Base-by-base conservation (phyloP, 257 asterid species). In the Forsythia suspensa region DNA sequence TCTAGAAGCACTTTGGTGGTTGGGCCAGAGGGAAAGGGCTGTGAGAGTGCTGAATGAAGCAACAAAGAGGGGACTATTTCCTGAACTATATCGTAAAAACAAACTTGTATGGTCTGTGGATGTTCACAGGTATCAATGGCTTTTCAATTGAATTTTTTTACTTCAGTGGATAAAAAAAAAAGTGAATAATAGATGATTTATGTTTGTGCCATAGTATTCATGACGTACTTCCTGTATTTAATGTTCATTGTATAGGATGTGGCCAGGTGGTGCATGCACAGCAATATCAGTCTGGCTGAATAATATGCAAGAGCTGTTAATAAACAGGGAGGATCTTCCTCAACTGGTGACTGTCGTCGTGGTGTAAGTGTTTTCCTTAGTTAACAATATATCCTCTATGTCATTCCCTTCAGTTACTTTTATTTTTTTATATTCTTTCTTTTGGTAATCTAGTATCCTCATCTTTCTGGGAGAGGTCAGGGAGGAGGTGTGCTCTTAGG, bases 261-360 rank as follows among this genome's bases (percentile, higher is more conserved):
- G 98, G 98, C 96, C 97, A 24, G 96, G 95, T 16, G 97, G 92
- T 70, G 98, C 98, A 16, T 91, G 98, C 87, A 86, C 95, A 10
- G 98, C 98, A 77, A 84, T 93, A 66, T 87, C 89, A 37, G 91
- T 89, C 51, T 95, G 98, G 98, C 86, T 92, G 84, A 90, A 90
- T 75, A 84, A 89, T 83, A 85, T 95, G 91, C 88, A 86, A 82
- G 90, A 87, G 83, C 78, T 83, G 44, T 72, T 89, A 67, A 70
- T 13, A 79, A 84, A 81, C 4, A 90, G 96, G 75, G 91, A 86
- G 84, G 97, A 89, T 51, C 92, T 92, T 82, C 99, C 99, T 73
- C 97, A 90, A 51, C 76, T 93, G 77, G 97, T 95, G 2, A 76
- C 93, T 39, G 90, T 89, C 73, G 93, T 93, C 55, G 96, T 95